phyloP scores from a whole-genome alignment of 257 asterid genomes.

The Solanum pinnatisectum region DNA sequence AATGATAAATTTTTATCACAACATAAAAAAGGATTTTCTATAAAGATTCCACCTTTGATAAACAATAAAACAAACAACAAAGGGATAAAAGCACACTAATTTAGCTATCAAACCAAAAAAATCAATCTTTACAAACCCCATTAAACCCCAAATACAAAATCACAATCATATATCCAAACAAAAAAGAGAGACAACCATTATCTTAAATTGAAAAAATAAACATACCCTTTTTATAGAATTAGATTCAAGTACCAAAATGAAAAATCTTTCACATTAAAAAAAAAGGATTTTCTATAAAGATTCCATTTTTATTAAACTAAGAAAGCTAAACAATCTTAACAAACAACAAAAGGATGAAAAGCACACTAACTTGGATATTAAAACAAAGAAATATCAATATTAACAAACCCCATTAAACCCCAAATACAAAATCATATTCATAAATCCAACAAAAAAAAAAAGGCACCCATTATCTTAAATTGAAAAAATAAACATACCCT shows the following conservation, averaged over 20 bases:
- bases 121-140: constrained; percentile 28
- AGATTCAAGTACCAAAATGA: neutral
- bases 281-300: neutral
- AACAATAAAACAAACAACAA: neutral
- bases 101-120: constrained; percentile 28
- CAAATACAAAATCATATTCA: neutral
- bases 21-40: neutral
- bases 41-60: neutral
- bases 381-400: constrained; percentile 38
- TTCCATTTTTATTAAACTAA: neutral
- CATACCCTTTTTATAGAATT: neutral
- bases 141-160: constrained; percentile 12
- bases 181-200: neutral
- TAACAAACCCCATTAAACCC: constrained; percentile 28
- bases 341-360: neutral
- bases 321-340: neutral
- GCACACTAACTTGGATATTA: constrained; percentile 22
- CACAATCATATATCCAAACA: neutral
- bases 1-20: neutral
- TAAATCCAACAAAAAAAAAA: neutral
- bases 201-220: neutral
- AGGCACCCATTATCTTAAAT: neutral
- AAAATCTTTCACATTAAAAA: no score
- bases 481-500: neutral
- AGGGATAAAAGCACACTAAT: neutral